These are phyloP conservation scores for Plasmodium gonderi DNA, from an alignment of 169 alveolate genomes.

Conservation along the genomic window DNA sequence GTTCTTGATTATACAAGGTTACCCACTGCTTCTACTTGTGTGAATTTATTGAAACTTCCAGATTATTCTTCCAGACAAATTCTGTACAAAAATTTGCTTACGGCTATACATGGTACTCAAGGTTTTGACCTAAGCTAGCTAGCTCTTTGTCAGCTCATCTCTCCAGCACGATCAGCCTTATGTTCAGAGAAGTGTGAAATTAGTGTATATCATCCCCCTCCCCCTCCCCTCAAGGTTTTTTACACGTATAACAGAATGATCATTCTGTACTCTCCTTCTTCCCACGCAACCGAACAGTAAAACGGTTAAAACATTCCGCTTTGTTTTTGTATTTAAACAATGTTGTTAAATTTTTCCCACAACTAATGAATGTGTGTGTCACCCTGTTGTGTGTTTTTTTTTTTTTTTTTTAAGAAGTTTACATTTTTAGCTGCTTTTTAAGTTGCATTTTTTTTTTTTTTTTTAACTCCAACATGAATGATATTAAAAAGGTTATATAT, in stretches of 20 bases:
- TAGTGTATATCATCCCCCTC: not conserved
- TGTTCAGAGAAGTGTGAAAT: no score
- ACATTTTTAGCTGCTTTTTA: not conserved
- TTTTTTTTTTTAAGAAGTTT: not conserved
- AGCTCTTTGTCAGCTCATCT: no score
- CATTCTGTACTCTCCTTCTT: no score
- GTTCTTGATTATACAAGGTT: slow-evolving; percentile 90
- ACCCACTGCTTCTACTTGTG: slow-evolving; percentile 98
- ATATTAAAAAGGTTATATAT: not conserved
- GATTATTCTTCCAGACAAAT: slow-evolving; percentile 88
- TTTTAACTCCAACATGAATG: not conserved
- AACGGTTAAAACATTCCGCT: not conserved
- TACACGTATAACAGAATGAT: not conserved
- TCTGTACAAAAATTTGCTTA: slow-evolving; percentile 85
- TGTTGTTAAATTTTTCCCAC: not conserved
- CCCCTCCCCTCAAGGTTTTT: not conserved
- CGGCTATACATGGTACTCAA: slow-evolving; percentile 91
- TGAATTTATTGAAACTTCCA: slow-evolving; percentile 96
- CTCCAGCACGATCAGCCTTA: no score
- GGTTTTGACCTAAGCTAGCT: slow-evolving; percentile 93
- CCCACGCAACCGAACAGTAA: no score
- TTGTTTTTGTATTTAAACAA: not conserved
- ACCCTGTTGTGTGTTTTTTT: not conserved
- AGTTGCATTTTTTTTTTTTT: not conserved
- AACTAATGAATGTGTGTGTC: not conserved